These are phyloP conservation scores for Ustulina deusta DNA, from an alignment of 2,329 filamentous ascomycete species.

Conservation along the genomic window DNA sequence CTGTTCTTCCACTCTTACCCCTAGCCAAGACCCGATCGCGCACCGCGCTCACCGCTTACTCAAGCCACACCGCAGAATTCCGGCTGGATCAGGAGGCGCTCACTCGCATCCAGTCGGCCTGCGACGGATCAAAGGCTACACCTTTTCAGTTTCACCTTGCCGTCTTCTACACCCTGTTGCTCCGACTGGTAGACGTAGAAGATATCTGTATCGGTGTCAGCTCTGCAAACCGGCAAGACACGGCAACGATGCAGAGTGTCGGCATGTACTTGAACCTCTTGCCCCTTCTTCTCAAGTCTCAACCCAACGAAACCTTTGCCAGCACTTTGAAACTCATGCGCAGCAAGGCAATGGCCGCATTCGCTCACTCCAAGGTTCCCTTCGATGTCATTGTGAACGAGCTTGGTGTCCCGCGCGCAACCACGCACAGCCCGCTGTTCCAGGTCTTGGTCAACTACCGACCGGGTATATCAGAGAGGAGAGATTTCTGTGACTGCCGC, in stretches of 20 bases:
- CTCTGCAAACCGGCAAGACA: constrained; percentile 54
- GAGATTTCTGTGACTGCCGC: constrained; percentile 24
- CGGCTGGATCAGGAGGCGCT: neutral
- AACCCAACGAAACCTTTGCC: constrained; percentile 19
- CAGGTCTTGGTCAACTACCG: constrained; percentile 57
- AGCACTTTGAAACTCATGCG: constrained; percentile 27
- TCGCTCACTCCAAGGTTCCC: constrained; percentile 59
- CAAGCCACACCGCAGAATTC: constrained; percentile 23
- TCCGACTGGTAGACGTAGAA: constrained; percentile 46
- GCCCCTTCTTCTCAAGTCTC: constrained; percentile 55
- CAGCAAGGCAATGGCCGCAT: constrained; percentile 50
- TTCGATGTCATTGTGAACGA: constrained; percentile 62
- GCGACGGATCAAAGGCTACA: constrained; percentile 48
- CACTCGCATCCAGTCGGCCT: constrained; percentile 33
- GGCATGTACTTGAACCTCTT: constrained; percentile 64
- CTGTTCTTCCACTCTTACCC: constrained; percentile 11
- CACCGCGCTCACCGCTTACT: constrained; percentile 9
- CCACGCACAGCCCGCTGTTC: constrained; percentile 60
- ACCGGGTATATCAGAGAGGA: constrained; percentile 12
- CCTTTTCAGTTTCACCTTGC: constrained; percentile 60
- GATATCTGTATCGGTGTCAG: constrained; percentile 59
- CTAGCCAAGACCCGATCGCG: neutral
- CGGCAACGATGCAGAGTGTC: constrained; percentile 51
- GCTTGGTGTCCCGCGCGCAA: constrained; percentile 56
- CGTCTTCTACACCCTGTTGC: constrained; percentile 52